Percentiles rank a stretch among this genome's conserved stretches.
Evolutionary conservation across 2,329 filamentous ascomycete species (phyloP).

Genomic region (Aspergillus sojae): DNA sequence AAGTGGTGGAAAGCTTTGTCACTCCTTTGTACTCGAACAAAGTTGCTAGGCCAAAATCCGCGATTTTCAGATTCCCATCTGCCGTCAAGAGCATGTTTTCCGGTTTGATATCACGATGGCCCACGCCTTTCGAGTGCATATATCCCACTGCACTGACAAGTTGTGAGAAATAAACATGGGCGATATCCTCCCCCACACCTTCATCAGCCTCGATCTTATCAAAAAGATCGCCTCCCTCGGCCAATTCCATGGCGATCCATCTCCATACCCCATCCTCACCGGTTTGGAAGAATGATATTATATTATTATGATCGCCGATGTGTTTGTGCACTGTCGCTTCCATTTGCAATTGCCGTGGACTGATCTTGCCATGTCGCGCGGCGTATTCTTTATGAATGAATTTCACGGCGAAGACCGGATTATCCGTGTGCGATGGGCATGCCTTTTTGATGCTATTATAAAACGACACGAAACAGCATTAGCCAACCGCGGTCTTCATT

Average conservation of each 20-base stretch:
- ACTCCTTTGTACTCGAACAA: constrained; percentile 88
- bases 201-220: constrained; percentile 99
- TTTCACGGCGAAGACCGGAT: constrained; percentile 92
- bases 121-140: constrained; percentile 94
- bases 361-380: constrained; percentile 82
- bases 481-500: constrained; percentile 13
- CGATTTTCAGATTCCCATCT: constrained; percentile 86
- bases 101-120: constrained; percentile 88
- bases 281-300: constrained; percentile 88
- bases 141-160: constrained; percentile 87
- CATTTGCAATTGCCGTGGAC: constrained; percentile 84
- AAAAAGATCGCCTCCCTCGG: constrained; percentile 93
- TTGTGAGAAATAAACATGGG: constrained; percentile 94
- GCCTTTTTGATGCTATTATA: constrained; percentile 88
- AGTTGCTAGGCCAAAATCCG: constrained; percentile 94
- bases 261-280: constrained; percentile 86
- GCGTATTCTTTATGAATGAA: constrained; percentile 98
- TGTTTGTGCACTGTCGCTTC: constrained; percentile 89
- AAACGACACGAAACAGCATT: neutral
- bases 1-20: constrained; percentile 78
- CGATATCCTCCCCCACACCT: constrained; percentile 90
- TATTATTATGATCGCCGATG: constrained; percentile 85
- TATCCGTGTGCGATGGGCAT: constrained; percentile 67
- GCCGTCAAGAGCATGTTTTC: constrained; percentile 92
- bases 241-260: constrained; percentile 98